Conservation (phyloP, 106 monocot genomes). For the Allium sativum region DNA sequence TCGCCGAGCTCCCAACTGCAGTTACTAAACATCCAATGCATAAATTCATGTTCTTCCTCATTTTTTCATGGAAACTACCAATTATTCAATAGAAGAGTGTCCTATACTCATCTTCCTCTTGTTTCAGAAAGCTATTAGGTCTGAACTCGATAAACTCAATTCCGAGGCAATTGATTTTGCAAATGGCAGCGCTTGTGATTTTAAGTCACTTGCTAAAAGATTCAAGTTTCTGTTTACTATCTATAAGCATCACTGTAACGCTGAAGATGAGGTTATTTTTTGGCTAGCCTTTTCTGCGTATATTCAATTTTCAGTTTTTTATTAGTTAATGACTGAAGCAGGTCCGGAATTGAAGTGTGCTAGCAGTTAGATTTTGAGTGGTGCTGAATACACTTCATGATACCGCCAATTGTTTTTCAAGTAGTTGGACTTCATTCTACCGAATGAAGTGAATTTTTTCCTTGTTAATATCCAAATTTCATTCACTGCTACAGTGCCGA, state of each 20-base stretch:
- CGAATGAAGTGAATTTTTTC: no score
- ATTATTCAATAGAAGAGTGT: conserved; percentile 17
- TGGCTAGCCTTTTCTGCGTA: not conserved
- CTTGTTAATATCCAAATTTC: no score
- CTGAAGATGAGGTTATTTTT: conserved; percentile 72
- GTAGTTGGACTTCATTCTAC: no score
- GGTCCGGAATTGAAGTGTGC: no score
- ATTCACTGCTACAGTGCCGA: no score
- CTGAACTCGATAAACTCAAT: conserved; percentile 68
- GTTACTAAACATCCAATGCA: not conserved
- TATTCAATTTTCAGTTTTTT: no score
- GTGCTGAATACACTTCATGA: no score
- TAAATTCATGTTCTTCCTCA: not conserved
- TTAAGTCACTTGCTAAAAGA: conserved; percentile 31
- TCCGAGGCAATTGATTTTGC: conserved; percentile 51
- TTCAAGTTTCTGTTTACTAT: conserved; percentile 62
- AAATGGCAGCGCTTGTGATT: conserved; percentile 44
- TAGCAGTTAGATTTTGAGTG: no score
- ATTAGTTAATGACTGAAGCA: no score
- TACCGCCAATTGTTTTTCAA: no score
- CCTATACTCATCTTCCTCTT: conserved; percentile 70
- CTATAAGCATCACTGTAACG: conserved; percentile 88
- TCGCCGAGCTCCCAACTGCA: not conserved
- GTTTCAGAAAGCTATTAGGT: conserved; percentile 77
- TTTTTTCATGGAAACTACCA: not conserved